Evolutionary conservation across 108 stramenopile genomes (phyloP), one percentile per base, ranked within the genome.

Genomic region (Cyclotella cryptica): DNA sequence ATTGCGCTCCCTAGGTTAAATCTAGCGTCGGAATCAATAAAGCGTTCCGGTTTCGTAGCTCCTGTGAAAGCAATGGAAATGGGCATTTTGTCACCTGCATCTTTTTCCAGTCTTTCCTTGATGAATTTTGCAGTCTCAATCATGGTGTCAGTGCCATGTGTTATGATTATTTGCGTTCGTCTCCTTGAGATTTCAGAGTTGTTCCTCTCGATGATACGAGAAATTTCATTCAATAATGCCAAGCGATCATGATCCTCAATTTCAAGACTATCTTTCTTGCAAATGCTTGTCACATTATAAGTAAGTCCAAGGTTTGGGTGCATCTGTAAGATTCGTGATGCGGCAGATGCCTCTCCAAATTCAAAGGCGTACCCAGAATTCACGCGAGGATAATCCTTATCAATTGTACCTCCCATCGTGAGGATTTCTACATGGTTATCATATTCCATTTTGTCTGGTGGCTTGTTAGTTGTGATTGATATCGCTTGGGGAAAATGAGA

Each of bases 71-170:
- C 77, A 55, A 87, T 74, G 15, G 72, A 59, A 69, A 59, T 19
- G 40, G 22, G 42, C 64, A 24, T 24, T 12, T 24, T 65, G 22
- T 18, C 43, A 22, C 2, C 10, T n/a, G 44, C 15, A 49, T 46
- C 43, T 29, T 13, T 3, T 9, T n/a, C 41, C 0, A 81, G 2
- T 22, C 52, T n/a, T 41, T 71, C 35, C 10, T 69, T 61, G n/a
- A 88, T 30, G 30, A 35, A 84, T 28, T 28, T 22, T 12, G 85
- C 87, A 61, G 84, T 85, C 22, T 85, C 85, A 17, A 80, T 75
- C 87, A 88, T 84, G 4, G 85, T 88, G 52, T 88, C 87, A 1
- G 87, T 88, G 6, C 87, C 87, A 78, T 88, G 87, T 18, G 87
- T 88, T 10, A 88, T 65, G 52, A 88, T 75, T 13, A 88, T 75